Base-by-base conservation (phyloP, 164 flowering plant species). In the Aristolochia fimbriata region DNA sequence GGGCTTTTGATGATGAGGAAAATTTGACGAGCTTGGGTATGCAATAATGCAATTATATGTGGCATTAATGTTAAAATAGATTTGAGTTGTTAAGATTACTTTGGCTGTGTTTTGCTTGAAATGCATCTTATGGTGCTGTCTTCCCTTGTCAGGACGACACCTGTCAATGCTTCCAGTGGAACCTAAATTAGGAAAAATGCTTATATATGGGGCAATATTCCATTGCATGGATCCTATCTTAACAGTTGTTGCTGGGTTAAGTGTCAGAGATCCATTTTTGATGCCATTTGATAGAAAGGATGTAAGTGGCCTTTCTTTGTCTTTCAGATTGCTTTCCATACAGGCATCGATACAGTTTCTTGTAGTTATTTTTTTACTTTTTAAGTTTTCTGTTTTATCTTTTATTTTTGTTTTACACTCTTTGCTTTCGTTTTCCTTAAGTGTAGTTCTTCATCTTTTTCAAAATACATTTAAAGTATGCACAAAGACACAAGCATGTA, bases 101-200 rank as follows among this genome's bases (percentile, higher is more conserved):
- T 1, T 6, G n/a, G 22, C 53, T 51, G 27, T 17, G 30, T 23
- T 52, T n/a, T n/a, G 14, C 56, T 22, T 23, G 56, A 52, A 6
- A 23, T 22, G 1, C 30, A 25, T 15, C 55, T 59, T 19, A 52
- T 62, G 21, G 48, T 47, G 23, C 63, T 51, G 21, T 21, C 41
- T n/a, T 61, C 24, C 37, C 54, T 68, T 72, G 62, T 56, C 93
- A 91, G 99, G 99, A 30, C 87, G 76, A 27, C 74, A 84, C 74
- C 76, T 94, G 70, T 73, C 87, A 53, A 80, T 78, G 83, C 97
- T 94, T 72, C 99, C 99, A 1, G 69, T 91, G 86, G 99, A 94
- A 70, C 99, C 99, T 17, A 94, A 94, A 74, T 88, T 86, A 63
- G 99, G 99, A 60, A 94, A 94, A 76, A 94, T 91, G 97, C 89